These are phyloP conservation scores for Jackrogersella multiformis DNA, from an alignment of 495 filamentous ascomycete species.

Conservation along the genomic window DNA sequence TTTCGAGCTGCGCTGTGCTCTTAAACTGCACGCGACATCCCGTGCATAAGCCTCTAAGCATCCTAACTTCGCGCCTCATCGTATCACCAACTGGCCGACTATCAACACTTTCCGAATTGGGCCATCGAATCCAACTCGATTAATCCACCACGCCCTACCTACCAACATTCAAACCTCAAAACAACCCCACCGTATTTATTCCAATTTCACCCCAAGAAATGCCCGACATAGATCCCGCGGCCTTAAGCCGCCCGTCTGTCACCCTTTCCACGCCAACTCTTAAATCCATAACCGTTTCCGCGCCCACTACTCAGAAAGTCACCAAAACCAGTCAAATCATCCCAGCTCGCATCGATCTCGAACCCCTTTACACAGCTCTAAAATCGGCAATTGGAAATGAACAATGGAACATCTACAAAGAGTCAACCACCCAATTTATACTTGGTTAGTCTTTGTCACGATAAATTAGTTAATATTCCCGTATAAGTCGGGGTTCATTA, in stretches of 20 bases:
- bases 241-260: slow-evolving; percentile 73
- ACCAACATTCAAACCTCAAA: slow-evolving; percentile 17
- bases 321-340: slow-evolving; percentile 72
- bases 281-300: slow-evolving; percentile 68
- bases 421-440: slow-evolving; percentile 79
- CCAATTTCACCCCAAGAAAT: slow-evolving; percentile 55
- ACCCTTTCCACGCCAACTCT: slow-evolving; percentile 70
- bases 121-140: slow-evolving; percentile 7
- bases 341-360: slow-evolving; percentile 83
- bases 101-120: slow-evolving; percentile 10
- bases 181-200: not conserved
- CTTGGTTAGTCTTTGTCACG: slow-evolving; percentile 68
- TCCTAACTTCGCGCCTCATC: slow-evolving; percentile 28
- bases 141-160: slow-evolving; percentile 17
- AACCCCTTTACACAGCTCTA: slow-evolving; percentile 86
- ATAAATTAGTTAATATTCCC: not conserved
- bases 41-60: slow-evolving; percentile 16
- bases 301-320: slow-evolving; percentile 65
- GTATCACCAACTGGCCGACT: slow-evolving; percentile 24
- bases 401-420: slow-evolving; percentile 89
- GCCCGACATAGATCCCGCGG: slow-evolving; percentile 87
- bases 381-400: slow-evolving; percentile 80
- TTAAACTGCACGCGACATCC: slow-evolving; percentile 54
- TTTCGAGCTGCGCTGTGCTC: slow-evolving; percentile 56
- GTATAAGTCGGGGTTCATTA: slow-evolving; percentile 15